Evolutionary conservation across 352 stramenopile genomes (phyloP), one percentile per base, ranked within the genome.

Genomic region (Pythium brachiatum): DNA sequence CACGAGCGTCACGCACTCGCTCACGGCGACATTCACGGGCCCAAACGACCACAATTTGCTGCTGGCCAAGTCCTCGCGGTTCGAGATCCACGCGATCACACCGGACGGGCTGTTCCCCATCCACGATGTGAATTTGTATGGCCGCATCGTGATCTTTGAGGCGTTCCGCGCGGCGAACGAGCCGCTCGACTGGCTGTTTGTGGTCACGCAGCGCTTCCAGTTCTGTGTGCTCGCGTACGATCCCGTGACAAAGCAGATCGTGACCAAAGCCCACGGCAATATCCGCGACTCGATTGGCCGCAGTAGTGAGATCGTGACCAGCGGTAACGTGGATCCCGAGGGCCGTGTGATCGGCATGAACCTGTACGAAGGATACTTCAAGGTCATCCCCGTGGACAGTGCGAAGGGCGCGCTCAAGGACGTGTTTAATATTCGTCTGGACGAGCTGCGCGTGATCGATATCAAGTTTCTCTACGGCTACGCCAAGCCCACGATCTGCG

Each of bases 391-490:
- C 44, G 94, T 97, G 62, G 88, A 97, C 64, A 77, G 70, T 41
- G 68, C 70, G 60, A 89, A 86, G 58, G 86, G 88, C 13, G 78
- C 87, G 29, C 74, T 97, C 13, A 83, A 83, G 43, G 87, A 96
- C 38, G 84, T 86, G 38, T 97, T 97, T 72, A 97, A 97, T 70
- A 95, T 98, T 46, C 91, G 89, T 3, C 73, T 98, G 60, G 92
- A 97, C 66, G 92, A 97, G 73, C 72, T 97, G 31, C 79, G 92
- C 43, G 89, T 98, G 50, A 90, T 97, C 57, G 92, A 98, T 65
- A 95, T 97, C 72, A 94, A 97, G 67, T 97, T 97, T 69, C 71
- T 97, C 9, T 76, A 96, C 62, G 92, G 89, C 2, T 92, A 91
- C 69, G 71, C 58, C n/a, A 92, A 93, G 63, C 86, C 88, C 20